Conservation (phyloP, 345 rosid genomes). For the Gossypium bickii region DNA sequence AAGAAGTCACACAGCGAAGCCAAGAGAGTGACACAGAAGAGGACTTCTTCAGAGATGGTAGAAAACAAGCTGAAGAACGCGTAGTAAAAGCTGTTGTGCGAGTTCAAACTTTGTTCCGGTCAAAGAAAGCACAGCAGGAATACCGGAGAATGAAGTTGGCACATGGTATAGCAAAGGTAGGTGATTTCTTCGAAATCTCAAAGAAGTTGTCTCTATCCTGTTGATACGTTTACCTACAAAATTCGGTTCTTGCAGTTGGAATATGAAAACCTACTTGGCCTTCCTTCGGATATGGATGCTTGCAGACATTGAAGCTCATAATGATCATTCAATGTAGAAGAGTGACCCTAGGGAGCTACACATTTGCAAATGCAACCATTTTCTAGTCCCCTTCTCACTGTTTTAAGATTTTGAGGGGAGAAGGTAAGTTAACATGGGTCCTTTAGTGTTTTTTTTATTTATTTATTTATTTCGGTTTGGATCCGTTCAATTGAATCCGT, state of each 20-base stretch:
- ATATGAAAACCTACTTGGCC: constrained; percentile 34
- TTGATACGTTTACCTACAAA: background rate
- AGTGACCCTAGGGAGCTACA: constrained; percentile 12
- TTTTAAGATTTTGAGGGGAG: constrained; percentile 3
- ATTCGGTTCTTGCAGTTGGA: constrained; percentile 53
- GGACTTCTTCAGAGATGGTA: constrained; percentile 70
- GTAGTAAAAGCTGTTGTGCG: constrained; percentile 72
- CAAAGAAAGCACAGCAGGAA: constrained; percentile 86
- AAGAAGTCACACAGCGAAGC: constrained; percentile 20
- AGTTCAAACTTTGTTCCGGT: constrained; percentile 91
- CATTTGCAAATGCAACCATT: constrained; percentile 15
- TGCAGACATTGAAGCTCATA: constrained; percentile 13
- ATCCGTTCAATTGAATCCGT: background rate
- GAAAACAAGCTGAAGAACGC: constrained; percentile 88
- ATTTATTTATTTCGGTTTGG: background rate
- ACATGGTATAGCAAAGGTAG: constrained; percentile 61
- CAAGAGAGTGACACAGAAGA: constrained; percentile 52
- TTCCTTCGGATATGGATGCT: constrained; percentile 26
- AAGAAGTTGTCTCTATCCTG: background rate
- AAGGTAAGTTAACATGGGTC: background rate
- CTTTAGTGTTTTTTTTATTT: background rate
- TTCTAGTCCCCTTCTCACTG: constrained; percentile 14
- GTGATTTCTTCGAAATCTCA: constrained; percentile 13
- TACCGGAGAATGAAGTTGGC: constrained; percentile 79
- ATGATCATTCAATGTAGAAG: background rate